A percentile compares a stretch with the other conserved stretches of the same genome.
phyloP scores from a whole-genome alignment of 257 asterid genomes.

The Nicotiana tomentosiformis region DNA sequence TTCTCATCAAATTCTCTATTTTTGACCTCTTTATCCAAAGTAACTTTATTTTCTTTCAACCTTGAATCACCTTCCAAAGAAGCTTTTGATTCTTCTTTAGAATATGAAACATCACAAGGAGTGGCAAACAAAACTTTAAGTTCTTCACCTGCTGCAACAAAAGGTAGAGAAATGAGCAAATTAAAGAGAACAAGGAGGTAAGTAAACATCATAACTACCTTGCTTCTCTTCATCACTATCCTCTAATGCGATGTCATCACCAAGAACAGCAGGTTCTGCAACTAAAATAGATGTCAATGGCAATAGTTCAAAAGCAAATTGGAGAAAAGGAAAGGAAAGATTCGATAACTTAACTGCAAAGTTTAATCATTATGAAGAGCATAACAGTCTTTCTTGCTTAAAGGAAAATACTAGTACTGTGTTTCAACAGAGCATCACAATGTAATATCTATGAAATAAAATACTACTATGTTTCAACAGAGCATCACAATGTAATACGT shows the following conservation, averaged over 20 bases:
- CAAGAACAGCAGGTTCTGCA: constrained; percentile 1
- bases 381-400: too few relatives aligned
- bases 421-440: background rate
- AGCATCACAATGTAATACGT: too few relatives aligned
- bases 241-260: background rate
- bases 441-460: too few relatives aligned
- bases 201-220: background rate
- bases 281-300: background rate
- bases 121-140: constrained; percentile 7
- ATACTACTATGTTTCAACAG: too few relatives aligned
- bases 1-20: background rate
- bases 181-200: background rate
- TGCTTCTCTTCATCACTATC: background rate
- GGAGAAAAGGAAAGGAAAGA: background rate
- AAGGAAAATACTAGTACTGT: too few relatives aligned
- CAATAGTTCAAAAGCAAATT: background rate
- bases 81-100: constrained; percentile 6
- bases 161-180: constrained; percentile 11
- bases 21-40: background rate
- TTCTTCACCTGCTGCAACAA: constrained; percentile 3
- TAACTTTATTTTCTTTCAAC: constrained; percentile 2
- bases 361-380: too few relatives aligned
- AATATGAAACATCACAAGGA: constrained; percentile 11
- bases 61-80: constrained; percentile 2
- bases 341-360: too few relatives aligned